Evolutionary conservation across 148 eudicot genomes (phyloP).

Genomic region (Cornus suecica): DNA sequence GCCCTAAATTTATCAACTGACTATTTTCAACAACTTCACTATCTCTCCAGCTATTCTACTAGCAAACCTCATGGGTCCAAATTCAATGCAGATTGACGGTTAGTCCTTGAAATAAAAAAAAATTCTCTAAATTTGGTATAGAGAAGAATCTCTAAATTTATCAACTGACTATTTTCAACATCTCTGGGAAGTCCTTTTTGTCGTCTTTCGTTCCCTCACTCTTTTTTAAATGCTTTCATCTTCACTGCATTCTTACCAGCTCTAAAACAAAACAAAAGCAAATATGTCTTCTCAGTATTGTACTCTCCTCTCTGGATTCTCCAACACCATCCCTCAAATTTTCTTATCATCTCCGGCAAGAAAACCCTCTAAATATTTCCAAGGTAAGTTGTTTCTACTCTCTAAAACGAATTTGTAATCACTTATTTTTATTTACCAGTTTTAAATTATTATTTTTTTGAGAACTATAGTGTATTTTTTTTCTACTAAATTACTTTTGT

Average conservation of each 20-base stretch:
- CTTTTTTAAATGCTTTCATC: constrained; percentile 10
- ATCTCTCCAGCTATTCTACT: too few species aligned
- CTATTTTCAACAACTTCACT: too few species aligned
- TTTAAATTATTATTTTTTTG: not conserved
- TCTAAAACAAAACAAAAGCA: not conserved
- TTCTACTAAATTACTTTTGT: not conserved
- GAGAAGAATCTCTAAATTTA: too few species aligned
- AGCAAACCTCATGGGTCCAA: too few species aligned
- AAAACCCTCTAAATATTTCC: constrained; percentile 6
- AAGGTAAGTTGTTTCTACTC: constrained; percentile 5
- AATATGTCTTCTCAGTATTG: constrained; percentile 11
- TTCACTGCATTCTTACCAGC: constrained; percentile 1
- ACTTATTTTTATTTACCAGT: too few species aligned
- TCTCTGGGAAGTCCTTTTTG: constrained; percentile 29
- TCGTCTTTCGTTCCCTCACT: constrained; percentile 22
- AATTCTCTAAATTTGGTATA: too few species aligned
- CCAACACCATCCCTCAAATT: constrained; percentile 1
- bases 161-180: too few species aligned
- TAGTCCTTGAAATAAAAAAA: too few species aligned
- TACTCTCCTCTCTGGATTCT: constrained; percentile 8
- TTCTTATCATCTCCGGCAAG: not conserved
- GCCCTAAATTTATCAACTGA: too few species aligned
- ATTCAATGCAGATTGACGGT: too few species aligned
- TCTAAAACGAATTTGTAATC: too few species aligned
- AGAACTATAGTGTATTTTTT: too few species aligned